A percentile compares a stretch with the other conserved stretches of the same genome.
phyloP scores from a whole-genome alignment of 441 rosid genomes.

The Eutrema salsugineum region DNA sequence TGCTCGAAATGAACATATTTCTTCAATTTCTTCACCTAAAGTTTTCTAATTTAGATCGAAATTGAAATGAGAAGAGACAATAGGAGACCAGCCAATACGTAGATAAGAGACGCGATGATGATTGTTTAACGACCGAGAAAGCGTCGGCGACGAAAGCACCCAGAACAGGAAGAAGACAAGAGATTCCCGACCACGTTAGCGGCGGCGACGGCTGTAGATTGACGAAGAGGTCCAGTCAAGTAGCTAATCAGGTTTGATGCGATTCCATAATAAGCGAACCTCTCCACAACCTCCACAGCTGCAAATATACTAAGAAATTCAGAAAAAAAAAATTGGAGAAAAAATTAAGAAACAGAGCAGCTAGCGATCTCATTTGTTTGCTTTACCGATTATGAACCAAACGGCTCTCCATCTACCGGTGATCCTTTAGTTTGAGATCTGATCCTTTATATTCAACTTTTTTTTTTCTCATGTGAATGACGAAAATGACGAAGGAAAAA shows the following conservation, averaged over 20 bases:
- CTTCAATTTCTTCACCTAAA: neutral
- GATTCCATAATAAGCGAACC: constrained; percentile 41
- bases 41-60: too few species aligned
- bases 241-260: constrained; percentile 47
- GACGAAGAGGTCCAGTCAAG: constrained; percentile 56
- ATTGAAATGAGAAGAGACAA: too few species aligned
- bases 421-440: too few species aligned
- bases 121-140: constrained; percentile 57
- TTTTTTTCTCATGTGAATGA: too few species aligned
- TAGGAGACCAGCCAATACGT: constrained; percentile 38
- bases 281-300: constrained; percentile 39
- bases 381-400: constrained; percentile 34
- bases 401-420: constrained; percentile 38
- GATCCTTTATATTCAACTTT: too few species aligned
- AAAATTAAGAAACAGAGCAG: constrained; percentile 7
- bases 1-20: neutral
- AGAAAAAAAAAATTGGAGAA: too few species aligned
- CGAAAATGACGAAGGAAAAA: too few species aligned
- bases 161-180: constrained; percentile 40
- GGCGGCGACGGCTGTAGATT: constrained; percentile 61
- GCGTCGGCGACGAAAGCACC: constrained; percentile 62
- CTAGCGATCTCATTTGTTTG: neutral
- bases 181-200: constrained; percentile 48
- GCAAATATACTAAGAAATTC: neutral
- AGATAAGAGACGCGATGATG: constrained; percentile 41